Percentiles rank a stretch among this genome's conserved stretches.
Conservation (phyloP, 108 stramenopile genomes). For the Conticribra guillardii region DNA sequence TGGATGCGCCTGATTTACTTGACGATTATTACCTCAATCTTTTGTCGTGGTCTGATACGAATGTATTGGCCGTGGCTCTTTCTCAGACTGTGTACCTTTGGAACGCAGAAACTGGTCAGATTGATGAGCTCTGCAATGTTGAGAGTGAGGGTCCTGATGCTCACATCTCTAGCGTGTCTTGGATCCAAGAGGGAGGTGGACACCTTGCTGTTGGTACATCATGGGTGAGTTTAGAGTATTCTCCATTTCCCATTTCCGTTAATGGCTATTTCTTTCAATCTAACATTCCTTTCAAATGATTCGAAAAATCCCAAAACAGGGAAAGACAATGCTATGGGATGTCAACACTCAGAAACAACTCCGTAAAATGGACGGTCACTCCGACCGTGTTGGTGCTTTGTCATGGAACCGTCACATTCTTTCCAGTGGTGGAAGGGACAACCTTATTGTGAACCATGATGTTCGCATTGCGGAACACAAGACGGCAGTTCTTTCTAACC, state of each 20-base stretch:
- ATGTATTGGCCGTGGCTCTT: constrained; percentile 97
- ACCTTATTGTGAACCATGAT: constrained; percentile 96
- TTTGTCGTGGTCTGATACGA: constrained; percentile 92
- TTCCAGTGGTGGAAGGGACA: constrained; percentile 90
- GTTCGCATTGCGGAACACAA: constrained; percentile 93
- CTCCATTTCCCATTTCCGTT: neutral
- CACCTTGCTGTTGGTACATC: constrained; percentile 94
- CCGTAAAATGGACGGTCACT: constrained; percentile 96
- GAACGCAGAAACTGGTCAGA: constrained; percentile 95
- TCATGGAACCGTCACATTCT: constrained; percentile 97
- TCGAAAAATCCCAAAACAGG: constrained; percentile 13
- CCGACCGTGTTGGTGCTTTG: constrained; percentile 93
- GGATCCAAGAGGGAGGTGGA: constrained; percentile 81
- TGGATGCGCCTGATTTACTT: constrained; percentile 98
- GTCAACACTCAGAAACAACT: constrained; percentile 81
- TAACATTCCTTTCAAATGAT: neutral
- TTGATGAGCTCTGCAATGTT: constrained; percentile 89
- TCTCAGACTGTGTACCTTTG: constrained; percentile 98
- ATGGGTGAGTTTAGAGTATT: constrained; percentile 35
- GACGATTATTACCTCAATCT: constrained; percentile 99
- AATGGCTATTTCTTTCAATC: neutral
- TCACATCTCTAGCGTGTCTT: constrained; percentile 96
- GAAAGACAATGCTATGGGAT: constrained; percentile 90
- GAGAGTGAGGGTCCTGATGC: constrained; percentile 80
- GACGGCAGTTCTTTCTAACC: constrained; percentile 75